Conservation (phyloP, 257 asterid genomes). For the Coffea canephora region DNA sequence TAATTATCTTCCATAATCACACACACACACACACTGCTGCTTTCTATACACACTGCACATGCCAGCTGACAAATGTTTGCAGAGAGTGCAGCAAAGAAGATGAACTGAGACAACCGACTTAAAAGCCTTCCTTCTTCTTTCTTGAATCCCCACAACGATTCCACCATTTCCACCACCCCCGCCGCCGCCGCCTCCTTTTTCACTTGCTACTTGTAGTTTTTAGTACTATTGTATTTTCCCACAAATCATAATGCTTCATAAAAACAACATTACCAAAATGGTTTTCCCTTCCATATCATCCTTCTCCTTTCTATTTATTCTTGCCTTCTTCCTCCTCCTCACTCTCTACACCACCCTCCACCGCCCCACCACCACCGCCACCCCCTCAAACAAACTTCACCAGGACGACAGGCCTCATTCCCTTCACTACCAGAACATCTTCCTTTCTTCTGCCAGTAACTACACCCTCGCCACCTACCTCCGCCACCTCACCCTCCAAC, state of each 20-base stretch:
- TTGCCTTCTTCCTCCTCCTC: constrained; percentile 32
- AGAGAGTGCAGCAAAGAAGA: too few relatives aligned
- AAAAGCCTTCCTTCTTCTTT: too few relatives aligned
- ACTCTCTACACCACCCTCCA: constrained; percentile 39
- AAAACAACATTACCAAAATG: constrained; percentile 16
- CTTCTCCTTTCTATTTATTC: constrained; percentile 42
- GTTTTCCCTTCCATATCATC: constrained; percentile 37
- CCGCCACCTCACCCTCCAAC: constrained; percentile 81
- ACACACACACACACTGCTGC: too few relatives aligned
- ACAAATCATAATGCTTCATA: neutral
- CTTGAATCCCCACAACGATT: too few relatives aligned
- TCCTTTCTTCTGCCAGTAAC: constrained; percentile 70
- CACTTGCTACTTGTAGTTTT: neutral
- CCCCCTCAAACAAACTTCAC: constrained; percentile 20
- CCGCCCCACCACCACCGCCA: constrained; percentile 37
- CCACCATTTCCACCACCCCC: constrained; percentile 10
- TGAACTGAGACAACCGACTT: too few relatives aligned
- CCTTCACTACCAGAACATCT: constrained; percentile 33
- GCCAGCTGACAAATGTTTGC: too few relatives aligned
- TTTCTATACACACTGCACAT: too few relatives aligned
- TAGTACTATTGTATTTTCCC: neutral
- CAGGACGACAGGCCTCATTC: constrained; percentile 1
- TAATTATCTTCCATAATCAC: too few relatives aligned
- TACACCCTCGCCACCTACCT: constrained; percentile 74
- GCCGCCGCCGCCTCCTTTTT: neutral